Evolutionary conservation across 2,329 filamentous ascomycete genomes (phyloP), one percentile per base, ranked within the genome.

Genomic region (Fonsecaea pedrosoi): DNA sequence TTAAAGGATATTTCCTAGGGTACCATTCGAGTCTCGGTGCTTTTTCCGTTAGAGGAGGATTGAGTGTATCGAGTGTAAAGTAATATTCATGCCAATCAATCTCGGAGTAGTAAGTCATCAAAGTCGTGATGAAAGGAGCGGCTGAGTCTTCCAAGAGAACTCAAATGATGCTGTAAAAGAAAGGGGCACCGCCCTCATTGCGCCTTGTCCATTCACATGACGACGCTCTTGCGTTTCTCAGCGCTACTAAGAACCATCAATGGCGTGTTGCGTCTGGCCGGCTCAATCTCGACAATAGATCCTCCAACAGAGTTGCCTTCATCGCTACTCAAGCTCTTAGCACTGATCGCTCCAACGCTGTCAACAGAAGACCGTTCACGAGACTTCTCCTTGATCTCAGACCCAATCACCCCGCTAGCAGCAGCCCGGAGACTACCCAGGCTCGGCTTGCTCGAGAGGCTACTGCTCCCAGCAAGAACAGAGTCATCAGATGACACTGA

Each of bases 181-280:
- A 25, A 25, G 53, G 63, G 66, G 68, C 68, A 59, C 68, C 68
- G 68, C 68, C 68, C 68, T 60, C 15, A 37, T 5, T 50, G 54
- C 57, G 48, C 15, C 37, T 37, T 42, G 18, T 30, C 32, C 9
- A 38, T 58, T 70, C 66, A 70, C 60, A 71, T 54, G 61, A 73
- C 61, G 53, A 72, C 82, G 79, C 86, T 90, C 85, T 92, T 96
- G 79, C 93, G 91, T 87, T 96, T 97, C 83, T 96, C 93, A 69
- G 89, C 90, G 78, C 89, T 94, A 72, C 91, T 94, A 72, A 97
- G 86, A 72, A 97, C 90, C 76, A 97, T 87, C 84, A 93, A 90
- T 62, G 92, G 90, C 73, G 90, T 91, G 83, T 90, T 94, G 80
- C 92, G 92, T 80, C 92, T 88, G 66, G 85, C 84, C 50, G 78